Evolutionary conservation across 768 basidiomycete species (phyloP).

Genomic region (Rhizopogon vesiculosus): DNA sequence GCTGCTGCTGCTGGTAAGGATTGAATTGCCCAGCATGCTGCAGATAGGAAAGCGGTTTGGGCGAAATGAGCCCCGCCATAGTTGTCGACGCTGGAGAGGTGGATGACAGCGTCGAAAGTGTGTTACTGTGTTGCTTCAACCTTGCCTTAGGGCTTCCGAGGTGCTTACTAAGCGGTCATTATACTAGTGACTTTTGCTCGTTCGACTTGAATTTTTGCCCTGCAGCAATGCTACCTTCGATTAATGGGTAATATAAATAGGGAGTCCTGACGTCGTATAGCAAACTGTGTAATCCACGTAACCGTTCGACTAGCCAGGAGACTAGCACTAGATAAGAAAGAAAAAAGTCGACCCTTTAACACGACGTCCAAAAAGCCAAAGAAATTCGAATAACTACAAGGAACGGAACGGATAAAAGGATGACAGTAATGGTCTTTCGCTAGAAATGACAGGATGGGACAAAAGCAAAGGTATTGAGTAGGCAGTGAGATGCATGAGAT

Average conservation of each 20-base stretch:
- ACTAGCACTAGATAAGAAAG: not conserved
- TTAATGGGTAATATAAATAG: not conserved
- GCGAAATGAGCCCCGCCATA: conserved; percentile 63
- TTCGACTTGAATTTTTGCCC: not conserved
- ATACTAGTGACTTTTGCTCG: too few relatives aligned
- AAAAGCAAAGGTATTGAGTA: not conserved
- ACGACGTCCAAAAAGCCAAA: not conserved
- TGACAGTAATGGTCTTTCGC: not conserved
- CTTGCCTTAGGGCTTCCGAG: too few relatives aligned
- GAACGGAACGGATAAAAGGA: not conserved
- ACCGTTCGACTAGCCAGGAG: not conserved
- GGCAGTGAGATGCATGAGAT: not conserved
- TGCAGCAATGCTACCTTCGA: not conserved
- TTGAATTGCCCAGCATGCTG: conserved; percentile 59
- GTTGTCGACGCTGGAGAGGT: conserved; percentile 2
- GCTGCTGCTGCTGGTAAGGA: conserved; percentile 50
- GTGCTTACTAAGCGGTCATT: not conserved
- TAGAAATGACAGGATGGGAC: not conserved
- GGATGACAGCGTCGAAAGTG: not conserved
- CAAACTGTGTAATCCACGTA: not conserved
- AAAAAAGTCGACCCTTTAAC: not conserved
- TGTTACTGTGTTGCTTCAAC: not conserved
- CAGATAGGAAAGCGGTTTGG: conserved; percentile 58
- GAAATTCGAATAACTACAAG: not conserved
- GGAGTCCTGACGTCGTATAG: not conserved